Evolutionary conservation across 768 basidiomycete species (phyloP).

Genomic region (Tulasnella calospora): DNA sequence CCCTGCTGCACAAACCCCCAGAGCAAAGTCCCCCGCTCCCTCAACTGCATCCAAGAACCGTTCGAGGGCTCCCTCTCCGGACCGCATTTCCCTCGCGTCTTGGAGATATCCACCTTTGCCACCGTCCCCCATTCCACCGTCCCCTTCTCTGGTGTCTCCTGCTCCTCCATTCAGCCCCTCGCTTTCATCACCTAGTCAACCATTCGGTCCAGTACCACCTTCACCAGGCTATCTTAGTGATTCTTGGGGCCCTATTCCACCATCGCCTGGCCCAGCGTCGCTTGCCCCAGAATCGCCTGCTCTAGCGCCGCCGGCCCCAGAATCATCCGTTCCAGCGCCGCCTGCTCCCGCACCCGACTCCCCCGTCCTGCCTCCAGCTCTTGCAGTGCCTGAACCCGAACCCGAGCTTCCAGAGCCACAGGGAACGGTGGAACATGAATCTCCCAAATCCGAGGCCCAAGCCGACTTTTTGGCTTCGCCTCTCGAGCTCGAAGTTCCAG

Average conservation of each 20-base stretch:
- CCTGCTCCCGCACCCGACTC: not conserved
- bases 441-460: not conserved
- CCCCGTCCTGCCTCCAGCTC: not conserved
- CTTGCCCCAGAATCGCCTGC: not conserved
- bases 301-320: not conserved
- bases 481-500: not conserved
- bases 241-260: not conserved
- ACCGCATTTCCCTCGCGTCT: slow-evolving; percentile 2
- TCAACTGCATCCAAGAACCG: not conserved
- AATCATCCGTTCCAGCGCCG: not conserved
- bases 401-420: not conserved
- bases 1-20: not conserved
- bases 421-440: not conserved
- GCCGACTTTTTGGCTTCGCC: not conserved
- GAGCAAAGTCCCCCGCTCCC: slow-evolving; percentile 6
- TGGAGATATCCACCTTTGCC: slow-evolving; percentile 1
- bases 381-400: not conserved
- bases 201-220: not conserved
- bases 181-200: not conserved
- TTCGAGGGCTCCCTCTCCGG: not conserved
- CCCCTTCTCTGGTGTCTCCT: not conserved
- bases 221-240: not conserved
- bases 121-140: slow-evolving; percentile 5
- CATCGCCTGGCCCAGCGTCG: not conserved
- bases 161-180: not conserved